Evolutionary conservation across 495 filamentous ascomycete genomes (phyloP).

Genomic region (Talaromyces ruber): DNA sequence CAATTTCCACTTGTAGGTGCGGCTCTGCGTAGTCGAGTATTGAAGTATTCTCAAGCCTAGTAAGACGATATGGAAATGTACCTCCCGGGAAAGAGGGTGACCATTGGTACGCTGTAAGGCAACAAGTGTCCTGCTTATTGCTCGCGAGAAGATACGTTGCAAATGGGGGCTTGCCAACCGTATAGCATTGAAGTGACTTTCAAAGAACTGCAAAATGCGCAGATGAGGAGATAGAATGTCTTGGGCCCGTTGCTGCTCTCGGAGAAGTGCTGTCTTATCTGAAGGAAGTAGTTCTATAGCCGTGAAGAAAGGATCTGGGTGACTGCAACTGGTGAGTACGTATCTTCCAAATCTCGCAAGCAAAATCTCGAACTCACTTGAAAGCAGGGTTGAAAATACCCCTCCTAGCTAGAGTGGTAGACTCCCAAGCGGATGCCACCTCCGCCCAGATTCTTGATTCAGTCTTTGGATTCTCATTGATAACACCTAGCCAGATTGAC

Average conservation of each 20-base stretch:
- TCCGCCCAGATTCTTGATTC: constrained; percentile 76
- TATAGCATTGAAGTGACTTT: constrained; percentile 88
- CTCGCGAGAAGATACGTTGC: constrained; percentile 68
- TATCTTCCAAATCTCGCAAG: background rate
- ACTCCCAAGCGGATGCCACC: constrained; percentile 81
- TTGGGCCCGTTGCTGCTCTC: constrained; percentile 67
- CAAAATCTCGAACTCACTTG: constrained; percentile 31
- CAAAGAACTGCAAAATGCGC: constrained; percentile 77
- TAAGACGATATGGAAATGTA: constrained; percentile 78
- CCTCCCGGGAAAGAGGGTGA: constrained; percentile 84
- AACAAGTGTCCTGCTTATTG: constrained; percentile 67
- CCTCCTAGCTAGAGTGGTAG: constrained; percentile 59
- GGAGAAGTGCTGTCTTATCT: constrained; percentile 65
- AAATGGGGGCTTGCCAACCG: constrained; percentile 71
- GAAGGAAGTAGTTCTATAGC: constrained; percentile 91
- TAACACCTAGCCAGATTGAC: constrained; percentile 91
- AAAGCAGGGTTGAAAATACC: constrained; percentile 76
- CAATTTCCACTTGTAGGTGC: constrained; percentile 57
- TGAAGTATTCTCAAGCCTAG: constrained; percentile 71
- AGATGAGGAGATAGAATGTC: constrained; percentile 78
- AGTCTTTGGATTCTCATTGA: constrained; percentile 88
- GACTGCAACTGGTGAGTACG: constrained; percentile 32
- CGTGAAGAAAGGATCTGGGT: constrained; percentile 78
- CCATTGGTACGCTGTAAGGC: constrained; percentile 58
- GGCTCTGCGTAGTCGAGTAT: constrained; percentile 54